Base-by-base conservation (phyloP, 768 basidiomycete genomes). In the Boletus reticuloceps region DNA sequence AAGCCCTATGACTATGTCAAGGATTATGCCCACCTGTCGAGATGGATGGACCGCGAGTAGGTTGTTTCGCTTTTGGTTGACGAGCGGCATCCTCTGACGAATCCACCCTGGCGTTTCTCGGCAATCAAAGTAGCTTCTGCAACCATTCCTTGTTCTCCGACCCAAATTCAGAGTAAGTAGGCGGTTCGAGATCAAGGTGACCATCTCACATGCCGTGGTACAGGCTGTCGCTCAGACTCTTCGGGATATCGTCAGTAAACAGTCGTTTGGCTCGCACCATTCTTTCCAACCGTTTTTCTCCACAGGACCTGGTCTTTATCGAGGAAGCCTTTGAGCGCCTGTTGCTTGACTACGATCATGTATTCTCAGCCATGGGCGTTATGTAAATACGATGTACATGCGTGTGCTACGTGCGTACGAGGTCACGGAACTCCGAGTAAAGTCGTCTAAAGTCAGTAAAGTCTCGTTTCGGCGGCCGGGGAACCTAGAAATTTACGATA, bases 1-100 rank as follows among this genome's bases (percentile, higher is more conserved):
- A 94, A 92, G 66, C 96, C 96, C 4, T 97, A 96, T 65, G 96
- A 98, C 72, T 97, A 98, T 62, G 93, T 94, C 47, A 94, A 94
- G 65, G 96, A 95, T 0, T 98, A 98, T 64, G 89, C 92, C 14
- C 77, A 94, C 56, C 72, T 98, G 59, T 90, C 87, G 51, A 81
- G 90, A 52, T 98, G 94, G 94, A 96, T 98, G 92, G 93, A 94
- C 61, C 77, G 86, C 68, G 93, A 94, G 93, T 94, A 67, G 19
- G 82, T 67, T 3, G 20, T 53, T 36, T 47, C 6, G 1, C 39
- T 50, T 13, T 20, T 29, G 16, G 2, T 14, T 29, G 13, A 40
- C 9, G 17, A 13, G 36, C 10, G 25, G 29, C n/a, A 36, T 47
- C 53, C 47, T 22, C 34, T 42, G 3, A 40, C 19, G 6, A 22